These are phyloP conservation scores for Populus alba DNA, from an alignment of 345 rosid genomes.

Conservation along the genomic window DNA sequence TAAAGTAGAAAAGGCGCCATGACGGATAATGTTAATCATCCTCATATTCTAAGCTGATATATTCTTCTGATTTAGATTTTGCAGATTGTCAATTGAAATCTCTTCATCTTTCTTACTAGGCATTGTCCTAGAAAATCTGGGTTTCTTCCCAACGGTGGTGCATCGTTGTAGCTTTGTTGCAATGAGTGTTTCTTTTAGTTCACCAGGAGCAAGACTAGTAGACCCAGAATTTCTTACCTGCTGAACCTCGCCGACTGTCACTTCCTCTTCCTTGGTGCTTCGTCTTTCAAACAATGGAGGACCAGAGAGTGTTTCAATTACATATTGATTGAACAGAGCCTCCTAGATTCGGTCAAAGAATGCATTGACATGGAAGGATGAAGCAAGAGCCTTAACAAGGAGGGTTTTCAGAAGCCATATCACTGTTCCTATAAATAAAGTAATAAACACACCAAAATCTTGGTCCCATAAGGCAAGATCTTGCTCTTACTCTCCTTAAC, in stretches of 20 bases:
- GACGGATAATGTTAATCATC: conserved; percentile 37
- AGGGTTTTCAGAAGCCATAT: conserved; percentile 51
- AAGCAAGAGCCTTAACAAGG: conserved; percentile 48
- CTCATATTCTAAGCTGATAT: conserved; percentile 45
- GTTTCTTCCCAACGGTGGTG: conserved; percentile 14
- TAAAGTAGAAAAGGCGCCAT: conserved; percentile 36
- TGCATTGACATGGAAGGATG: conserved; percentile 42
- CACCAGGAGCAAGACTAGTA: neutral
- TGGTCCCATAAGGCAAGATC: conserved; percentile 40
- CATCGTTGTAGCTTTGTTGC: conserved; percentile 5
- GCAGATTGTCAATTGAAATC: conserved; percentile 34
- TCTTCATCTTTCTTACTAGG: conserved; percentile 23
- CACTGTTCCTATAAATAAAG: conserved; percentile 30
- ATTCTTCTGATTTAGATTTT: conserved; percentile 38
- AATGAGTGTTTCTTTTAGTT: conserved; percentile 23
- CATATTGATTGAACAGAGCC: conserved; percentile 46
- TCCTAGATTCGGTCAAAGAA: conserved; percentile 56
- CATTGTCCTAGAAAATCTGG: conserved; percentile 2
- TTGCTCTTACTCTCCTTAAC: conserved; percentile 29
- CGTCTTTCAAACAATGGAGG: conserved; percentile 25
- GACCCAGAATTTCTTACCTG: neutral
- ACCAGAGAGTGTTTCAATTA: conserved; percentile 37
- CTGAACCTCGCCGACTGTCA: neutral
- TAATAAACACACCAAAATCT: conserved; percentile 33
- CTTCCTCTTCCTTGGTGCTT: conserved; percentile 4